Base-by-base conservation (phyloP, 2,329 filamentous ascomycete species). In the Fusarium setosum region DNA sequence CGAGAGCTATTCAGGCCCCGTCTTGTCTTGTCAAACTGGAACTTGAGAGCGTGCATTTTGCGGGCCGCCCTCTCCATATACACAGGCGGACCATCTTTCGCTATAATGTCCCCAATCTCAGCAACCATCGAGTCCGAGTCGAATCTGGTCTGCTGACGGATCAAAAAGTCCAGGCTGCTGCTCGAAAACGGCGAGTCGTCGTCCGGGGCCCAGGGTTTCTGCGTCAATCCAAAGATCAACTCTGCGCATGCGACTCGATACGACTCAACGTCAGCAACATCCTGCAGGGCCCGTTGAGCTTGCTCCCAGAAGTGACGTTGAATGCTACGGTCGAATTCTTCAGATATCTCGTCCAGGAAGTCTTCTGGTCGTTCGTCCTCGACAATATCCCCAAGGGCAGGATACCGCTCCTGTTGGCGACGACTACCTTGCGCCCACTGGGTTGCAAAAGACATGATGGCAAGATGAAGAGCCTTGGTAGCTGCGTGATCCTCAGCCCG, bases 191-290 rank as follows among this genome's bases (percentile, higher is more conserved):
- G 15, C 1, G 59, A 24, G 3, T 64, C 54, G 11, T 71, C 67
- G 4, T 71, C 61, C 11, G 26, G 47, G 10, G 52, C 47, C 54
- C 68, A 72, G 2, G 75, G 70, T 55, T 74, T 75, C 56, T 80
- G 78, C 0, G 77, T 76, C 12, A 80, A 34, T 4, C 78, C 73
- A 51, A 80, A 78, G 17, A 80, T 74, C 6, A 80, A 37, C 54
- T 80, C 77, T 1, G 78, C 78, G 24, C 76, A 78, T 0, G 73
- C 77, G 4, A 80, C 72, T 15, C 74, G 72, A 53, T 76, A 80
- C 2, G 76, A 79, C 37, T 80, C 76, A 5, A 80, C 50, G 12
- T 75, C 72, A 0, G 73, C 50, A 2, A 75, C 75, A 0, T 79
- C 75, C 9, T 78, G 70, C 2, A 80, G 55, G 1, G 74, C 73